Evolutionary conservation across 1,139 yeast species (phyloP).

Genomic region (Hyphopichia buzzinii): DNA sequence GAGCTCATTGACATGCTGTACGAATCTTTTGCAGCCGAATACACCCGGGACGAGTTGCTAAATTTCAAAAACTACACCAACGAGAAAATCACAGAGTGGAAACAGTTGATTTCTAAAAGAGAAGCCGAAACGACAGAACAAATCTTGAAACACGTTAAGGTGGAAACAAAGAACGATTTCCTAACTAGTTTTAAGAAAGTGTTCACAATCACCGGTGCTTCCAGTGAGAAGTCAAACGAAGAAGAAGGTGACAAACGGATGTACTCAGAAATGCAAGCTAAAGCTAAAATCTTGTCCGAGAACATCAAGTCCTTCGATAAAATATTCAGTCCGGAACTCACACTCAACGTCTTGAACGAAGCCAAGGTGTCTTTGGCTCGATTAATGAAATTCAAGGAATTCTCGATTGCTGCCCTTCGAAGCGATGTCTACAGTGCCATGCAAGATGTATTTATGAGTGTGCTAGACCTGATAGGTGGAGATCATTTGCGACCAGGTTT

Average conservation of each 20-base stretch:
- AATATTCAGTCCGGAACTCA: slow-evolving; percentile 40
- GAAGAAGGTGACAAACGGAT: slow-evolving; percentile 17
- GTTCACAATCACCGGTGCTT: slow-evolving; percentile 42
- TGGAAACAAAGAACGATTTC: slow-evolving; percentile 45
- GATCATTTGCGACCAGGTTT: slow-evolving; percentile 81
- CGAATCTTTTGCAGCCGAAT: slow-evolving; percentile 49
- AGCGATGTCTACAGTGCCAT: slow-evolving; percentile 33
- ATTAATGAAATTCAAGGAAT: slow-evolving; percentile 31
- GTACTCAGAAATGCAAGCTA: slow-evolving; percentile 42
- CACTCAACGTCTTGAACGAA: slow-evolving; percentile 36
- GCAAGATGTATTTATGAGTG: slow-evolving; percentile 64
- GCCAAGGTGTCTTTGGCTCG: slow-evolving; percentile 37
- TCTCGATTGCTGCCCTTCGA: slow-evolving; percentile 31
- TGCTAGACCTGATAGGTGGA: slow-evolving; percentile 63
- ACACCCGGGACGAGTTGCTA: slow-evolving; percentile 44
- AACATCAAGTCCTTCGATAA: slow-evolving; percentile 41
- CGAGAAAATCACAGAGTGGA: slow-evolving; percentile 34
- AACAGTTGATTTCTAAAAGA: slow-evolving; percentile 28
- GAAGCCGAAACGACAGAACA: slow-evolving; percentile 42
- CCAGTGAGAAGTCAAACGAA: slow-evolving; percentile 13
- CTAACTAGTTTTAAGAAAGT: slow-evolving; percentile 64
- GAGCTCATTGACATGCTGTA: slow-evolving; percentile 50
- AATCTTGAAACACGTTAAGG: slow-evolving; percentile 39
- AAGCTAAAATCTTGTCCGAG: slow-evolving; percentile 43
- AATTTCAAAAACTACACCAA: slow-evolving; percentile 26